Percentiles rank a stretch among this genome's conserved stretches.
Conservation (phyloP, 352 stramenopile species). For the Globisporangium sylvaticum region DNA sequence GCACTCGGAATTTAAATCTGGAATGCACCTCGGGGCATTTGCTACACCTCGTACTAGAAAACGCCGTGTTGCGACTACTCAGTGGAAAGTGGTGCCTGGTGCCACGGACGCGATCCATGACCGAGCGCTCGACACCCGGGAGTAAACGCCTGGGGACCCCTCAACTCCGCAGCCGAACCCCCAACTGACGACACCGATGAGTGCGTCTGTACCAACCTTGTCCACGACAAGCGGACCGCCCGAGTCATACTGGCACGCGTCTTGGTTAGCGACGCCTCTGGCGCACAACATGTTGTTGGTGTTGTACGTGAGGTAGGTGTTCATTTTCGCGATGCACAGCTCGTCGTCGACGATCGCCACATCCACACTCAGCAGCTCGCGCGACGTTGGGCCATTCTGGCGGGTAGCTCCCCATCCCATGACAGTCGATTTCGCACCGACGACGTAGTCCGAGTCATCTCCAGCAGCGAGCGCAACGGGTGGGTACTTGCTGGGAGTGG, state of each 20-base stretch:
- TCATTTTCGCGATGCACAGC: constrained; percentile 16
- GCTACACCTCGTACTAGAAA: too few species aligned
- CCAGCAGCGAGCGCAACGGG: constrained; percentile 26
- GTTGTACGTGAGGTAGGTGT: constrained; percentile 21
- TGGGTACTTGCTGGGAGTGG: constrained; percentile 22
- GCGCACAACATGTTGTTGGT: constrained; percentile 45
- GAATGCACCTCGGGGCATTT: too few species aligned
- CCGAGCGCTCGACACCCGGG: constrained; percentile 21
- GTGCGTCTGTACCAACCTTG: constrained; percentile 23
- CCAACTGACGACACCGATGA: constrained; percentile 61
- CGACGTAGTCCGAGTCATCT: too few species aligned
- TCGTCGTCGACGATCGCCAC: constrained; percentile 45
- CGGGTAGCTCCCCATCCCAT: constrained; percentile 15
- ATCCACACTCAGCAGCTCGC: constrained; percentile 34
- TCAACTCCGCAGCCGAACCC: constrained; percentile 47
- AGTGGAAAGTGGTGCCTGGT: too few species aligned
- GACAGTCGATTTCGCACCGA: constrained; percentile 8
- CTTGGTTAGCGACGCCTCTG: constrained; percentile 34
- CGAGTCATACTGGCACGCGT: constrained; percentile 64
- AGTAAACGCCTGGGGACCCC: constrained; percentile 51
- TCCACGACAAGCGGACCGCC: constrained; percentile 35
- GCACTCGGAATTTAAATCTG: too few species aligned
- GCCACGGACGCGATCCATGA: not conserved
- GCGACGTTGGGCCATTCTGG: constrained; percentile 26
- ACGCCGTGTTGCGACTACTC: too few species aligned